These are phyloP conservation scores for Gigaspora rosea DNA, from an alignment of 192 early-diverging fungal species.

Conservation along the genomic window DNA sequence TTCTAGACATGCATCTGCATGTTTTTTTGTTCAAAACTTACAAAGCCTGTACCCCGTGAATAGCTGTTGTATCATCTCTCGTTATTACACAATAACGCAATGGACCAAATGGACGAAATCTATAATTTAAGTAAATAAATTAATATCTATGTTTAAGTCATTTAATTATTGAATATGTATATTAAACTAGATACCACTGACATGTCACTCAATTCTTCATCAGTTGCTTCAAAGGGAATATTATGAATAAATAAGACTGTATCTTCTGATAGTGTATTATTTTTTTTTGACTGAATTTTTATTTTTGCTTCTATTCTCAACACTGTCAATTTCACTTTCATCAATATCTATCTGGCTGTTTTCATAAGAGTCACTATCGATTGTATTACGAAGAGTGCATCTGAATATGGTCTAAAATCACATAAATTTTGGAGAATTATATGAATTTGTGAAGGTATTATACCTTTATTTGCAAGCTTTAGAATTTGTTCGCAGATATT, in stretches of 20 bases:
- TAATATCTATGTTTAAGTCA: not conserved
- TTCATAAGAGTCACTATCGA: conserved; percentile 34
- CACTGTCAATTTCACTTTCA: conserved; percentile 33
- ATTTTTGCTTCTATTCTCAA: conserved; percentile 26
- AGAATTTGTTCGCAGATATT: too few species aligned
- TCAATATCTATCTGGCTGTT: not conserved
- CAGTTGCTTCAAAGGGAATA: conserved; percentile 86
- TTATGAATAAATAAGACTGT: conserved; percentile 94
- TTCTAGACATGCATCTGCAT: conserved; percentile 75
- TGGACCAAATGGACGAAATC: conserved; percentile 70
- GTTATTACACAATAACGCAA: conserved; percentile 84
- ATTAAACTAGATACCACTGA: not conserved
- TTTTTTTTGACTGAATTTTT: conserved; percentile 26
- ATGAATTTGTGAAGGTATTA: too few species aligned
- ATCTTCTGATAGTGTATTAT: conserved; percentile 48
- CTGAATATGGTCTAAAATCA: too few species aligned
- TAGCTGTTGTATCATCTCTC: conserved; percentile 77
- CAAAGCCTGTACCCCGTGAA: conserved; percentile 94
- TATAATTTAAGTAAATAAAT: conserved; percentile 29
- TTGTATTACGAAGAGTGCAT: conserved; percentile 75
- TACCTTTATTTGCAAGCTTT: too few species aligned
- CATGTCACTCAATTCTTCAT: conserved; percentile 61
- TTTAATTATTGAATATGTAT: conserved; percentile 50
- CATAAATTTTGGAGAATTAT: too few species aligned
- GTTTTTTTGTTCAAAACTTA: conserved; percentile 75